Percentiles rank a stretch among this genome's conserved stretches.
Conservation (phyloP, 345 rosid genomes). For the Citrus inodora region DNA sequence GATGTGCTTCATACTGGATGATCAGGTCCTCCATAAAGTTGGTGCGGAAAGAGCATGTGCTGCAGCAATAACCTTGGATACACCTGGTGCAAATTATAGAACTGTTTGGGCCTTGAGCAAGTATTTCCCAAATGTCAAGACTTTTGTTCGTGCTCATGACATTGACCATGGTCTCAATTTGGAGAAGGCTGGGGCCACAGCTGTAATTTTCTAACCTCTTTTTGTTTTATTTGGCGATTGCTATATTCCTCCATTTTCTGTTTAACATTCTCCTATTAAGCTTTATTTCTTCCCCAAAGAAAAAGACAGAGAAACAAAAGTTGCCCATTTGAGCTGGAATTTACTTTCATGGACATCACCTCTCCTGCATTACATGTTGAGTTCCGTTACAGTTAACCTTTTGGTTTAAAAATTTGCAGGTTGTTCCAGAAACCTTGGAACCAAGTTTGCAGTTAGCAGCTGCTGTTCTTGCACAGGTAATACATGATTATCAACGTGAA, state of each 20-base stretch:
- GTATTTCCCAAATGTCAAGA: constrained; percentile 91
- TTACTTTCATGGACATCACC: background rate
- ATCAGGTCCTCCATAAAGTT: constrained; percentile 90
- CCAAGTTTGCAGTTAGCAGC: constrained; percentile 99
- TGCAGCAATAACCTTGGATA: constrained; percentile 88
- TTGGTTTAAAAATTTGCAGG: constrained; percentile 38
- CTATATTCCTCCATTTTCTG: background rate
- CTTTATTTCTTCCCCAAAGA: background rate
- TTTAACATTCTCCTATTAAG: background rate
- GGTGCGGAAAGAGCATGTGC: constrained; percentile 98
- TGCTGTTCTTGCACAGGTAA: constrained; percentile 97
- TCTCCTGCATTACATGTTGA: background rate
- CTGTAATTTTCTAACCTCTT: constrained; percentile 49
- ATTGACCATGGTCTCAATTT: constrained; percentile 93
- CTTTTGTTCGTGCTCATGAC: constrained; percentile 97
- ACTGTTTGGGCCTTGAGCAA: constrained; percentile 99
- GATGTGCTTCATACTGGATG: constrained; percentile 17
- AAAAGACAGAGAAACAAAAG: background rate
- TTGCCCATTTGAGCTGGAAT: background rate
- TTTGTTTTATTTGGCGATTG: background rate
- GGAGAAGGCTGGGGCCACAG: constrained; percentile 97
- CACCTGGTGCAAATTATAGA: constrained; percentile 98
- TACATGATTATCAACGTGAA: background rate
- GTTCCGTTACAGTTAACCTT: background rate
- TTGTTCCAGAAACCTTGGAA: constrained; percentile 98